Percentiles rank a stretch among this genome's conserved stretches.
Conservation (phyloP, 1,284 basidiomycete genomes). For the Boletus semigastroideus region DNA sequence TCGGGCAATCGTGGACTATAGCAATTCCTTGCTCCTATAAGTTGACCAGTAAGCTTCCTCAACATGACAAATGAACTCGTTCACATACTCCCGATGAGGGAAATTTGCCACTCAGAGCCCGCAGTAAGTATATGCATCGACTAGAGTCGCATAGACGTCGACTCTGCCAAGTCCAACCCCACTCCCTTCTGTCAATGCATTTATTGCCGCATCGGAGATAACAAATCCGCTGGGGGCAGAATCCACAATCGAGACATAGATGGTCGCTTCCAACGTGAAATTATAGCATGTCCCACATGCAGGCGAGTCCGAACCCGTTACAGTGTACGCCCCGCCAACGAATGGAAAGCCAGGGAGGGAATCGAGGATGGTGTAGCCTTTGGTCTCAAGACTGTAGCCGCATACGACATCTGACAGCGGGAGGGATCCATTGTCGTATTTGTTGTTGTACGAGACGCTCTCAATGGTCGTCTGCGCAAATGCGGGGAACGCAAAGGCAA, state of each 20-base stretch:
- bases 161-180: no score
- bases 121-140: background rate
- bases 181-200: no score
- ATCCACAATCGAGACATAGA: conserved; percentile 37
- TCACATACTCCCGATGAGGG: no score
- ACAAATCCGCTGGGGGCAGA: conserved; percentile 33
- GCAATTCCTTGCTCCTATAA: no score
- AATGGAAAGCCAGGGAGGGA: conserved; percentile 50
- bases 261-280: conserved; percentile 27
- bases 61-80: no score
- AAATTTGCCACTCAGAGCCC: background rate
- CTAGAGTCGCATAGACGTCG: no score
- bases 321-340: conserved; percentile 18
- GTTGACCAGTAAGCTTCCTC: no score
- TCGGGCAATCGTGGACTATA: no score
- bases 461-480: conserved; percentile 9
- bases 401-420: conserved; percentile 44
- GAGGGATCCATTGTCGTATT: conserved; percentile 39
- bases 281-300: conserved; percentile 35
- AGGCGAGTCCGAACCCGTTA: conserved; percentile 34
- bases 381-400: conserved; percentile 38
- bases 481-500: conserved; percentile 18
- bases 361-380: conserved; percentile 46
- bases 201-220: conserved; percentile 37
- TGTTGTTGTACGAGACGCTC: conserved; percentile 31